A percentile compares a stretch with the other conserved stretches of the same genome.
Evolutionary conservation across 768 basidiomycete genomes (phyloP).

Genomic region (Xerocomus spinulosus): DNA sequence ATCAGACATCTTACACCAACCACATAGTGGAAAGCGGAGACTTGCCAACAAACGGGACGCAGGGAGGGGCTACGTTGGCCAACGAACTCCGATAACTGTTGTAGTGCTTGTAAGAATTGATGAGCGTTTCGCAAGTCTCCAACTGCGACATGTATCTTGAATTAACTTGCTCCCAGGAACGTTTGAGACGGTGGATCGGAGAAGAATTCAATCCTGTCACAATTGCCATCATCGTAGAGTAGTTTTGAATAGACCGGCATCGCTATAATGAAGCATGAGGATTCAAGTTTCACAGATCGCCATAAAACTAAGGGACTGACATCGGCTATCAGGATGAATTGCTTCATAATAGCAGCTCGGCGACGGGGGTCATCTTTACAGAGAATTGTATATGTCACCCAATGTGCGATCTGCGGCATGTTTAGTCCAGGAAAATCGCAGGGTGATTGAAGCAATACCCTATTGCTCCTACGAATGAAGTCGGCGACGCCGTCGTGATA

Average conservation of each 20-base stretch:
- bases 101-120: conserved; percentile 67
- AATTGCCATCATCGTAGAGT: conserved; percentile 63
- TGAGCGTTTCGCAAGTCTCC: conserved; percentile 50
- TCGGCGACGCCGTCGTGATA: conserved; percentile 49
- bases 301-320: conserved; percentile 34
- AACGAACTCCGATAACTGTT: conserved; percentile 54
- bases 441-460: conserved; percentile 27
- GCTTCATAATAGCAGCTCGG: conserved; percentile 57
- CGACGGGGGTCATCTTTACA: conserved; percentile 53
- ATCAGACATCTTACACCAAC: conserved; percentile 4
- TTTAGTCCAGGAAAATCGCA: background rate
- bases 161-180: conserved; percentile 59
- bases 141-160: conserved; percentile 46
- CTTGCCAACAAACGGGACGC: conserved; percentile 68
- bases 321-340: conserved; percentile 63
- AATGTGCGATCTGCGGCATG: conserved; percentile 45
- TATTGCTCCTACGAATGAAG: conserved; percentile 56
- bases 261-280: conserved; percentile 36
- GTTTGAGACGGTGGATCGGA: conserved; percentile 57
- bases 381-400: conserved; percentile 58
- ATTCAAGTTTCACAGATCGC: background rate
- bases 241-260: conserved; percentile 60
- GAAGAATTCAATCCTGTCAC: conserved; percentile 65
- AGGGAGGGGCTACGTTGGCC: conserved; percentile 54
- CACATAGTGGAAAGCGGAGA: background rate